Percentiles rank a stretch among this genome's conserved stretches.
phyloP scores from a whole-genome alignment of 2,329 filamentous ascomycete genomes.

The Epichloe hybrida region DNA sequence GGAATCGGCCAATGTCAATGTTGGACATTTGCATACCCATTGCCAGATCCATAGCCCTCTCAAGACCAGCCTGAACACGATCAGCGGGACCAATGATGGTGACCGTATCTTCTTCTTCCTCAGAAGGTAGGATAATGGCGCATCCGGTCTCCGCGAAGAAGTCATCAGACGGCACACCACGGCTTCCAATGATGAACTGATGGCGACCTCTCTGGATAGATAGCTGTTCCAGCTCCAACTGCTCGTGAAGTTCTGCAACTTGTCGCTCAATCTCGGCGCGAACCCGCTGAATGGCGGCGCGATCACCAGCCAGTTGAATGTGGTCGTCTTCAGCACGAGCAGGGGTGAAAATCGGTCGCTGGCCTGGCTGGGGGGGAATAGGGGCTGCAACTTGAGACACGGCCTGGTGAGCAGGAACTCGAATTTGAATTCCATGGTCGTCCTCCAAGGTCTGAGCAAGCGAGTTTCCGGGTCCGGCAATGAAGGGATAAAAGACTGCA shows the following conservation, averaged over 20 bases:
- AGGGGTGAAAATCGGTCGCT: constrained; percentile 56
- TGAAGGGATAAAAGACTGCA: constrained; percentile 88
- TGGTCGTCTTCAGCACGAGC: constrained; percentile 55
- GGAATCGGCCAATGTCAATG: constrained; percentile 70
- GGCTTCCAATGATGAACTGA: constrained; percentile 85
- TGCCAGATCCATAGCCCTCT: constrained; percentile 79
- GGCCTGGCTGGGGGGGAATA: constrained; percentile 47
- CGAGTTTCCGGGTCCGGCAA: constrained; percentile 65
- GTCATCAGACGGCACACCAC: constrained; percentile 65
- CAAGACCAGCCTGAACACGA: constrained; percentile 59
- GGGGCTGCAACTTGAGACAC: constrained; percentile 60
- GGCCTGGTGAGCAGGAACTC: constrained; percentile 69
- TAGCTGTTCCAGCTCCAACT: constrained; percentile 65
- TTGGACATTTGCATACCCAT: constrained; percentile 74
- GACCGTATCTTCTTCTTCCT: constrained; percentile 68
- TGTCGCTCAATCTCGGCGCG: constrained; percentile 69
- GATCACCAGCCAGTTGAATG: constrained; percentile 79
- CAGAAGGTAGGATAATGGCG: constrained; percentile 65
- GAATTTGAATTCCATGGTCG: constrained; percentile 64
- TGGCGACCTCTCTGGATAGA: constrained; percentile 78
- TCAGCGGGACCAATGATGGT: constrained; percentile 72
- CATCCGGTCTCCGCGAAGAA: constrained; percentile 89
- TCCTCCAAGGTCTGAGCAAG: constrained; percentile 59
- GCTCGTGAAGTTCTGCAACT: constrained; percentile 60
- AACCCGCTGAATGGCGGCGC: constrained; percentile 64